Evolutionary conservation across 2,329 filamentous ascomycete genomes (phyloP).

Genomic region (Plectosphaerella plurivora): DNA sequence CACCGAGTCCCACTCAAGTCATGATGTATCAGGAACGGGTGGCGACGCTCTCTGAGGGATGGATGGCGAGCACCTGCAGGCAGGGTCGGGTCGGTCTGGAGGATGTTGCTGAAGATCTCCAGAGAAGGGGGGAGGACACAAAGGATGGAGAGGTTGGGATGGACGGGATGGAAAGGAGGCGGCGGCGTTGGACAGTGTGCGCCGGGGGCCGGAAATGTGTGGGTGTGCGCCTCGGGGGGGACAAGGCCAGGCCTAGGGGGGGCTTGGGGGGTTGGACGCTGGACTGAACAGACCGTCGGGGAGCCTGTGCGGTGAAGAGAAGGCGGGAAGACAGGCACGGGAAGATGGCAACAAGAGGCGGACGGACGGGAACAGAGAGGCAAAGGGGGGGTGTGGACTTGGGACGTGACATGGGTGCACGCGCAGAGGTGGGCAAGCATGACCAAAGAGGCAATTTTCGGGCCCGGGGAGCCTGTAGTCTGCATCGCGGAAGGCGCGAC

Average conservation of each 20-base stretch:
- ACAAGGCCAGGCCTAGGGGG: no score
- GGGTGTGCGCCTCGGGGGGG: not conserved
- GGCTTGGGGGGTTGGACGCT: no score
- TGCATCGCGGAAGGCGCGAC: slow-evolving; percentile 12
- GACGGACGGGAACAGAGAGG: not conserved
- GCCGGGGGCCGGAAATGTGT: not conserved
- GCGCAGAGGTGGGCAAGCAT: not conserved
- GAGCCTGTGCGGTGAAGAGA: not conserved
- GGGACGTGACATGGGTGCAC: not conserved
- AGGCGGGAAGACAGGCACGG: not conserved
- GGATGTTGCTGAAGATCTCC: not conserved
- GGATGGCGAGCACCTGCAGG: not conserved
- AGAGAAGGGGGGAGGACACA: not conserved
- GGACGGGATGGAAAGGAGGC: not conserved
- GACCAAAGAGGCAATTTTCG: slow-evolving; percentile 9
- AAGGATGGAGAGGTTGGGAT: not conserved
- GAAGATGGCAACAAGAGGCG: no score
- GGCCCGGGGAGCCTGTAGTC: not conserved
- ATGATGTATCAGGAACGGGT: not conserved
- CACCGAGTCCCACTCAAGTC: not conserved
- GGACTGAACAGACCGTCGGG: no score
- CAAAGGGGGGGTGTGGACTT: not conserved
- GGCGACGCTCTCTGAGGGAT: not conserved
- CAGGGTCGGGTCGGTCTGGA: not conserved
- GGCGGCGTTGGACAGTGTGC: not conserved